These are phyloP conservation scores for Pyricularia sp. DNA, from an alignment of 2,329 filamentous ascomycete genomes.

Conservation along the genomic window DNA sequence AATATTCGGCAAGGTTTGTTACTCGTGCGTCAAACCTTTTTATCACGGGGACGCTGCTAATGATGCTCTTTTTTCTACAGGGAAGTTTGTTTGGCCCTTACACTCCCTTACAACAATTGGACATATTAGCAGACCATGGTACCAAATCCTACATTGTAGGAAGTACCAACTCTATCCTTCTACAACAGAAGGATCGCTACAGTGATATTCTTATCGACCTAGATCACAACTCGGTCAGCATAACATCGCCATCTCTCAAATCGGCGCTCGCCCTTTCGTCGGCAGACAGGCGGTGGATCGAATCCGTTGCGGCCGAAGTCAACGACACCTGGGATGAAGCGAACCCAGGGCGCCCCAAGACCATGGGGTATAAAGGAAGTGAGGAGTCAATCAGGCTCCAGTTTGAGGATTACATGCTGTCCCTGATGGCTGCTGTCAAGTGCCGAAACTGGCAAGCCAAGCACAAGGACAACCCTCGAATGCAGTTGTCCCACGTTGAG, in stretches of 20 bases:
- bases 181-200: slow-evolving; percentile 91
- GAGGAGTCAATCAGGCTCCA: slow-evolving; percentile 96
- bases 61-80: slow-evolving; percentile 31
- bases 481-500: slow-evolving; percentile 53
- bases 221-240: slow-evolving; percentile 75
- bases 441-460: slow-evolving; percentile 60
- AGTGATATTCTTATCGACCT: slow-evolving; percentile 95
- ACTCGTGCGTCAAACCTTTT: not conserved
- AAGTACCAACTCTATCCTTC: slow-evolving; percentile 84
- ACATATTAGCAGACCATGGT: slow-evolving; percentile 81
- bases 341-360: slow-evolving; percentile 82
- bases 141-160: slow-evolving; percentile 97
- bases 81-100: slow-evolving; percentile 94
- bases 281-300: slow-evolving; percentile 90
- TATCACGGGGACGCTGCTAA: slow-evolving; percentile 7
- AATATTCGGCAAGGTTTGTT: slow-evolving; percentile 72
- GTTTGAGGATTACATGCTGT: slow-evolving; percentile 91
- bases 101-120: slow-evolving; percentile 83
- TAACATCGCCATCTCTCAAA: slow-evolving; percentile 68
- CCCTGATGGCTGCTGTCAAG: slow-evolving; percentile 76
- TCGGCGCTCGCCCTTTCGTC: slow-evolving; percentile 65
- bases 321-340: slow-evolving; percentile 94
- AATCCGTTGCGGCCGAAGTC: slow-evolving; percentile 84
- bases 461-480: slow-evolving; percentile 43
- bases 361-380: slow-evolving; percentile 85